These are phyloP conservation scores for Byssothecium circinans DNA, from an alignment of 2,329 filamentous ascomycete genomes.

Conservation along the genomic window DNA sequence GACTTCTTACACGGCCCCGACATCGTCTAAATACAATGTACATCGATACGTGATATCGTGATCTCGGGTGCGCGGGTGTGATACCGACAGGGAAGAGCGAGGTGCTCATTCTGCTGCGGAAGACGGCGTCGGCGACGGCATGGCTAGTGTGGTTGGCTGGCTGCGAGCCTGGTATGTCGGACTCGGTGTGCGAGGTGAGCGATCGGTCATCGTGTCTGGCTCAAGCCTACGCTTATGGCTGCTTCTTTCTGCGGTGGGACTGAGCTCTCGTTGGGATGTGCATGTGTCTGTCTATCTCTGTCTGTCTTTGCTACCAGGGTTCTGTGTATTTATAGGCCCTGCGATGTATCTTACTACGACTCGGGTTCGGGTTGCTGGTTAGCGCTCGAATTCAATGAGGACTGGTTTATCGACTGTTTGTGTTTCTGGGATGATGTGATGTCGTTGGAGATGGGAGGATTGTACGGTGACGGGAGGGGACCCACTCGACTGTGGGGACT, in stretches of 20 bases:
- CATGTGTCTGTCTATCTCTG: not conserved
- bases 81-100: conserved; percentile 41
- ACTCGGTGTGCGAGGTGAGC: conserved; percentile 12
- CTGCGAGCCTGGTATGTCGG: conserved; percentile 16
- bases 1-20: conserved; percentile 30
- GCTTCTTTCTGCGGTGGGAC: conserved; percentile 11
- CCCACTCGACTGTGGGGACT: too few species aligned
- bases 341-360: too few species aligned
- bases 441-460: too few species aligned
- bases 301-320: not conserved
- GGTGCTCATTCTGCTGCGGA: conserved; percentile 21
- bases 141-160: conserved; percentile 5
- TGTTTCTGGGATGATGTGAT: too few species aligned
- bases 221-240: not conserved
- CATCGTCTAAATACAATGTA: conserved; percentile 18
- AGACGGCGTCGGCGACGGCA: conserved; percentile 8
- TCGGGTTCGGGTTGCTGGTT: not conserved
- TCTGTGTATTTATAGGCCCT: too few species aligned
- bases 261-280: conserved; percentile 21
- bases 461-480: too few species aligned
- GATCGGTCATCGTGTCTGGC: conserved; percentile 9
- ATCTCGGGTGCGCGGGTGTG: conserved; percentile 28
- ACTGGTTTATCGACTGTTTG: too few species aligned
- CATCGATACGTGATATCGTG: conserved; percentile 15
- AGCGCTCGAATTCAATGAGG: too few species aligned